A percentile compares a stretch with the other conserved stretches of the same genome.
Evolutionary conservation across 2,329 filamentous ascomycete genomes (phyloP).

Genomic region (Fusarium haematococcum): DNA sequence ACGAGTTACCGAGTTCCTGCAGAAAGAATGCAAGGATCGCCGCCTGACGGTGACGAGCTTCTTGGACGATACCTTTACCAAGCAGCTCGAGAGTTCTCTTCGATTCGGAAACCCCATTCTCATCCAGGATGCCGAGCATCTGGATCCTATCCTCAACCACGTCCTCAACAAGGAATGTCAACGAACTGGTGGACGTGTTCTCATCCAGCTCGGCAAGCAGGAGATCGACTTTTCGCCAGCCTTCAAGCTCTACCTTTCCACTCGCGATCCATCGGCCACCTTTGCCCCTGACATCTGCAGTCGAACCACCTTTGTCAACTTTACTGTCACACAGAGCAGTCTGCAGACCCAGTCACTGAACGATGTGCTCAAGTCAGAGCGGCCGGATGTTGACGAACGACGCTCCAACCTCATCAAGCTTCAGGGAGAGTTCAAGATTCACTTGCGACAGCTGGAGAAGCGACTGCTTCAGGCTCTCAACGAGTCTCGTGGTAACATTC

Average conservation of each 20-base stretch:
- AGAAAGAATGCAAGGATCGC: constrained; percentile 93
- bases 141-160: constrained; percentile 97
- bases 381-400: constrained; percentile 95
- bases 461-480: constrained; percentile 94
- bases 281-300: constrained; percentile 98
- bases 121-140: constrained; percentile 96
- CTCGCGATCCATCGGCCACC: constrained; percentile 92
- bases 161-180: constrained; percentile 99
- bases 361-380: constrained; percentile 96
- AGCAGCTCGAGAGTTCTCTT: constrained; percentile 95
- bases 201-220: constrained; percentile 98
- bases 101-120: constrained; percentile 98
- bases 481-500: constrained; percentile 95
- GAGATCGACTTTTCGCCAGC: constrained; percentile 99
- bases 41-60: constrained; percentile 97
- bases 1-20: constrained; percentile 92
- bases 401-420: constrained; percentile 98
- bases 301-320: constrained; percentile 98
- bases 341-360: constrained; percentile 98
- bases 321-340: constrained; percentile 98
- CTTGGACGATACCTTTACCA: constrained; percentile 96
- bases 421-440: constrained; percentile 99
- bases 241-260: constrained; percentile 95
- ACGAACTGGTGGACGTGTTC: constrained; percentile 95
- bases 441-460: constrained; percentile 95